Base-by-base conservation (phyloP, 2,329 filamentous ascomycete species). In the Penicillium sclerotiorum region DNA sequence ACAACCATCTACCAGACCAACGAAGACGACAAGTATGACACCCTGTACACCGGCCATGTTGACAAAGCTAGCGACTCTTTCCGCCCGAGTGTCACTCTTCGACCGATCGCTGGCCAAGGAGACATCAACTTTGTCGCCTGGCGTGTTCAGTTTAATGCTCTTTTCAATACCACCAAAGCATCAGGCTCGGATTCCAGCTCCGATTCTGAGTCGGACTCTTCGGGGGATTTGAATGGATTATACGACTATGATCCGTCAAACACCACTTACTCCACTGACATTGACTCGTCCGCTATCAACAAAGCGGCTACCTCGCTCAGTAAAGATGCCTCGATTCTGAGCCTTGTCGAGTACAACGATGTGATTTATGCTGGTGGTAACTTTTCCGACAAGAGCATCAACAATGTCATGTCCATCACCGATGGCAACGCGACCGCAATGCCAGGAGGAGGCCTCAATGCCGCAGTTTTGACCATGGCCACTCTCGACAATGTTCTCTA, bases 1-100 rank as follows among this genome's bases (percentile, higher is more conserved):
- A 83, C 79, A 1, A 80, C 82, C 0, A 75, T 96, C 7, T 95
- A 82, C 67, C 94, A 99, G 71, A 96, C 92, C 15, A 99, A 99
- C 73, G 82, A 95, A 67, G 95, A 87, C 69, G 93, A 97, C 77
- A 99, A 99, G 72, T 97, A 95, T 65, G 94, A 99, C 66, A 86
- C 89, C 59, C 85, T 99, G 50, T 96, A 91, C 72, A 88, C 87
- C 58, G 94, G 92, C 39, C 85, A 85, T 58, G 84, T 99, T 46
- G 90, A 97, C 65, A 85, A 86, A 46, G 85, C 82, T 45, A 86
- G 83, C 8, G 77, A 75, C 55, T 81, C 80, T 17, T 96, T 96
- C 77, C 85, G 85, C 35, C 90, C 93, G 12, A 83, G 83, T 4
- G 85, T 99, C 45, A 95, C 88, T 0, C 75, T 99, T 37, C 80